Base-by-base conservation (phyloP, 2,329 filamentous ascomycete genomes). In the Colletotrichum magnum region DNA sequence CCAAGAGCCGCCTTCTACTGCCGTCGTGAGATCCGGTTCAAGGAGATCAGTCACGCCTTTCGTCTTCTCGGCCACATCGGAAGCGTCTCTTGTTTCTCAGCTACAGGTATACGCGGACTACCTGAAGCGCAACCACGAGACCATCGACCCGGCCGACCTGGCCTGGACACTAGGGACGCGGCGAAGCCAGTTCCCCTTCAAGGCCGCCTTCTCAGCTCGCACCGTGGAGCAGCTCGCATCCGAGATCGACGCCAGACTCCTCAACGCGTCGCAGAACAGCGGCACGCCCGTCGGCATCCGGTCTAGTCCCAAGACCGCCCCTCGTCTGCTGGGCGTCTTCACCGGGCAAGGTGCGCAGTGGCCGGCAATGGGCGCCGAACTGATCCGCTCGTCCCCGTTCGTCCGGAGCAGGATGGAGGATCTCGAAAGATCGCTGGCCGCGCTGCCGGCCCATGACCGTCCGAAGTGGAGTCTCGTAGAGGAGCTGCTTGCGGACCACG, bases 291-390 rank as follows among this genome's bases (percentile, higher is more conserved):
- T 39, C 21, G 18, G 39, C 18, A 41, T 3, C 54, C 24, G 36
- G 54, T 16, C 54, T 28, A 39, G 43, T 2, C 4, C 36, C 36
- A 39, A 9, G 36, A 5, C 36, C 7, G 36, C 36, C 36, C 36
- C 43, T 39, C 58, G 58, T 16, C n/a, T 69, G 10, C 53, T 77
- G 1, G 75, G 73, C 5, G 69, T 79, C 7, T 80, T 79, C 62
- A 78, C 78, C 1, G 77, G 78, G 0, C 78, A 80, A 59, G 78
- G 78, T 4, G 77, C 77, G 0, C 78, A 79, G 48, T 79, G 75
- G 75, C 52, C 74, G 7, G 36, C 53, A 1, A 77, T 78, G 75
- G 77, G 73, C 0, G 28, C 36, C 1, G 54, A 73, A 13, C 54
- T 77, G 5, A 39, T 77, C 10, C n/a, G 62, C n/a, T 56, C 21